Percentiles rank a stretch among this genome's conserved stretches.
Conservation (phyloP, 441 rosid species). For the Populus trichocarpa region DNA sequence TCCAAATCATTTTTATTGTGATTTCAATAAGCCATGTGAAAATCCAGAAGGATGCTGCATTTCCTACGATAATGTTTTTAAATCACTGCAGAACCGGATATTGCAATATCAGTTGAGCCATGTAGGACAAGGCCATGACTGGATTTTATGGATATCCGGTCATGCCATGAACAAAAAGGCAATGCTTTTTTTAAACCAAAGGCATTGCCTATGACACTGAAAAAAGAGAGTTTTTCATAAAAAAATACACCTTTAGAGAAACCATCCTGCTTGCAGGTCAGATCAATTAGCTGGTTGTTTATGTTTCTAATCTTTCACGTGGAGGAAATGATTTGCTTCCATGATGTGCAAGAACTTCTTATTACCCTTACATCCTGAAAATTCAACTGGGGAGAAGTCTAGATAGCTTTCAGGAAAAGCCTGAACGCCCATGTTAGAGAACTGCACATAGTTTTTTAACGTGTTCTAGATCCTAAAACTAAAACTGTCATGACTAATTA, state of each 20-base stretch:
- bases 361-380: neutral
- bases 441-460: neutral
- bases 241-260: neutral
- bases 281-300: neutral
- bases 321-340: neutral
- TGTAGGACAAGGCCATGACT: neutral
- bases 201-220: neutral
- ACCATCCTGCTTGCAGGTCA: neutral
- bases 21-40: neutral
- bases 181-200: neutral
- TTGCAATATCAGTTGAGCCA: neutral
- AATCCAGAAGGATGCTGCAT: neutral
- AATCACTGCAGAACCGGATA: neutral
- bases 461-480: neutral
- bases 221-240: neutral
- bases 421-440: neutral
- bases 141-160: neutral
- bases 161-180: neutral
- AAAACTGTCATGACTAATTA: neutral
- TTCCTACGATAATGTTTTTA: neutral
- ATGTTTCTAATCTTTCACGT: neutral
- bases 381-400: neutral
- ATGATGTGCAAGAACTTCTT: neutral
- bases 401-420: neutral
- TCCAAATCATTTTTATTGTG: neutral